Conservation (phyloP, 2,329 filamentous ascomycete genomes). For the Berkeleyomyces rouxiae region DNA sequence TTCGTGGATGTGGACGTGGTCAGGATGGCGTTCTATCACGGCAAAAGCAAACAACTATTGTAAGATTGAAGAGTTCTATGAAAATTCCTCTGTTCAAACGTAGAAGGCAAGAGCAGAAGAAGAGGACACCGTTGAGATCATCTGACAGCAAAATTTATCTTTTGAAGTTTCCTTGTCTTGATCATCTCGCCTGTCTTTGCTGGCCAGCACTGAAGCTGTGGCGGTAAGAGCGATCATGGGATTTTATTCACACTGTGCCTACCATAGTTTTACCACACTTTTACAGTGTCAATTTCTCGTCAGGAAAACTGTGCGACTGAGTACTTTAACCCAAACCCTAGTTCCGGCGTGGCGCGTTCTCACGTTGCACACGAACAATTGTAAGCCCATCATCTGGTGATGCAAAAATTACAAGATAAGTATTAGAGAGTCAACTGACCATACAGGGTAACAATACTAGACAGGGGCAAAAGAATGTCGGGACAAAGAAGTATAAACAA, state of each 20-base stretch:
- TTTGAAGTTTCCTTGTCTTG: not conserved
- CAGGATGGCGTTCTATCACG: no score
- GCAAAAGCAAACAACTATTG: not conserved
- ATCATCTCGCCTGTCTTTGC: not conserved
- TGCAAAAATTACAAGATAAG: no score
- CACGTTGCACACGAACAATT: not conserved
- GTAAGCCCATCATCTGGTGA: not conserved
- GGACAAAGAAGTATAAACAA: not conserved
- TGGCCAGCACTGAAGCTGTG: not conserved
- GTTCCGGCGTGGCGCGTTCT: not conserved
- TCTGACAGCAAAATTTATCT: not conserved
- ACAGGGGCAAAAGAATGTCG: not conserved
- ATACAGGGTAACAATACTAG: not conserved
- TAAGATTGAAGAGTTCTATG: not conserved
- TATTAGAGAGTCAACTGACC: not conserved
- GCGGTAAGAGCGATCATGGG: not conserved
- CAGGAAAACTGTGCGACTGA: not conserved
- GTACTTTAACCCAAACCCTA: not conserved
- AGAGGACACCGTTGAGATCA: not conserved
- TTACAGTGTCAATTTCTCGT: not conserved
- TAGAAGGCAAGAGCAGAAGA: not conserved
- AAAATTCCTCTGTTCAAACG: not conserved
- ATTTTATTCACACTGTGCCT: not conserved
- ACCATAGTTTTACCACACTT: not conserved
- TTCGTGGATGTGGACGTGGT: not conserved